These are phyloP conservation scores for Mycena rosella DNA, from an alignment of 768 basidiomycete genomes.

Conservation along the genomic window DNA sequence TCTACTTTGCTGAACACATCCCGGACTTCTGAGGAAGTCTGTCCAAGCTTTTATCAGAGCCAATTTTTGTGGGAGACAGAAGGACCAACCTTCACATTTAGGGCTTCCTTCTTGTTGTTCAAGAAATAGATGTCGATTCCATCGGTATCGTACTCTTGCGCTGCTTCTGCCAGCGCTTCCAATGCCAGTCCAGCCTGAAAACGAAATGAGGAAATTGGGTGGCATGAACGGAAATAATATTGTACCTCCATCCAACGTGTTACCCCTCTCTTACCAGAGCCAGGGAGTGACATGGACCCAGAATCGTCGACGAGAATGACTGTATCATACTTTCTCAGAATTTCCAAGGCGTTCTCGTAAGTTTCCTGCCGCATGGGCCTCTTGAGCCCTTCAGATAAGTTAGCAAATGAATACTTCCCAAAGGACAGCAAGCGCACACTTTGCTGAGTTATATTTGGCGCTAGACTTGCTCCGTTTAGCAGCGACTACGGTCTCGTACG, in stretches of 20 bases:
- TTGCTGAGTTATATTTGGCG: background rate
- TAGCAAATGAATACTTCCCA: background rate
- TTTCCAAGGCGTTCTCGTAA: conserved; percentile 48
- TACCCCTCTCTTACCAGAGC: conserved; percentile 41
- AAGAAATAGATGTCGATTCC: conserved; percentile 76
- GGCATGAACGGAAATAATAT: background rate
- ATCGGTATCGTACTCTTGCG: conserved; percentile 63
- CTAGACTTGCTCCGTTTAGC: conserved; percentile 9
- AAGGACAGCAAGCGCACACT: background rate
- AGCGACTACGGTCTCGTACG: conserved; percentile 14
- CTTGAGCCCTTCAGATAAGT: conserved; percentile 15
- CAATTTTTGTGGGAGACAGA: background rate
- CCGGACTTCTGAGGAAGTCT: conserved; percentile 55
- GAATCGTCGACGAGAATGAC: conserved; percentile 75
- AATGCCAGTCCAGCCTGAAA: conserved; percentile 60
- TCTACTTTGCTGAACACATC: conserved; percentile 57
- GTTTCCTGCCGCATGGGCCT: conserved; percentile 32
- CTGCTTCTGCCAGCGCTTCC: conserved; percentile 59
- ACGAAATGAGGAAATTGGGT: background rate
- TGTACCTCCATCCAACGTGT: conserved; percentile 64
- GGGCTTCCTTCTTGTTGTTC: conserved; percentile 52
- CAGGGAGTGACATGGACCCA: conserved; percentile 58
- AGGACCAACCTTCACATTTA: conserved; percentile 53
- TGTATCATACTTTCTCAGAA: conserved; percentile 64
- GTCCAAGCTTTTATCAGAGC: background rate